Evolutionary conservation across 2,329 filamentous ascomycete genomes (phyloP).

Genomic region (Exophiala bonariae): DNA sequence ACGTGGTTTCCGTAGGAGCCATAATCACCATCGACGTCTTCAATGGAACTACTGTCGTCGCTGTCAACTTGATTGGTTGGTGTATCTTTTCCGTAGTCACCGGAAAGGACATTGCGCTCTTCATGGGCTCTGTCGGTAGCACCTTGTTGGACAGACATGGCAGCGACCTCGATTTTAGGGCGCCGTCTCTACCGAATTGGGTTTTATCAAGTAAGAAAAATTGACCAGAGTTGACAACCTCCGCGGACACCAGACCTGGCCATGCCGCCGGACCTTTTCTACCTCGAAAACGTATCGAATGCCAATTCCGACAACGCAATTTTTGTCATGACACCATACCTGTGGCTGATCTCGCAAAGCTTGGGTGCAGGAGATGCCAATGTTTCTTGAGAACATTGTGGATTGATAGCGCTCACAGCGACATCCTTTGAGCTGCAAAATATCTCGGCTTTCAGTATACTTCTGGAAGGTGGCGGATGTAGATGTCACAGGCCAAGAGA

Average conservation of each 20-base stretch:
- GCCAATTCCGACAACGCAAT: too few species aligned
- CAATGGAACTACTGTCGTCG: conserved; percentile 1
- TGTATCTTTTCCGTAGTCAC: not conserved
- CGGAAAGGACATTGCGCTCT: not conserved
- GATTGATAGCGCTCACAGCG: too few species aligned
- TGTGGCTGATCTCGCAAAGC: not conserved
- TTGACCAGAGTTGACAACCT: not conserved
- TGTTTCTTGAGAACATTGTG: not conserved
- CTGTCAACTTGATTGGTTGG: not conserved
- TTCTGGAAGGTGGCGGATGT: not conserved
- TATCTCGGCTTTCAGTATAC: not conserved
- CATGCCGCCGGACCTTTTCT: not conserved
- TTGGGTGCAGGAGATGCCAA: not conserved
- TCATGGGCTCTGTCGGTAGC: not conserved
- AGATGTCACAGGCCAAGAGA: not conserved
- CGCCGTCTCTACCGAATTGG: not conserved
- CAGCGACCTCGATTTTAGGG: not conserved
- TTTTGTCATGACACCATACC: not conserved
- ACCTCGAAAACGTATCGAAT: not conserved
- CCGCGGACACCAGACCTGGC: not conserved
- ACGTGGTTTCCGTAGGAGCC: conserved; percentile 21
- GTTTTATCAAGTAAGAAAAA: not conserved
- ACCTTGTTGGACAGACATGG: not conserved
- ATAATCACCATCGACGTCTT: conserved; percentile 10
- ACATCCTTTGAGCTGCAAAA: not conserved